Percentiles rank a stretch among this genome's conserved stretches.
Conservation (phyloP, 768 basidiomycete genomes). For the Phaffia tasmanica region DNA sequence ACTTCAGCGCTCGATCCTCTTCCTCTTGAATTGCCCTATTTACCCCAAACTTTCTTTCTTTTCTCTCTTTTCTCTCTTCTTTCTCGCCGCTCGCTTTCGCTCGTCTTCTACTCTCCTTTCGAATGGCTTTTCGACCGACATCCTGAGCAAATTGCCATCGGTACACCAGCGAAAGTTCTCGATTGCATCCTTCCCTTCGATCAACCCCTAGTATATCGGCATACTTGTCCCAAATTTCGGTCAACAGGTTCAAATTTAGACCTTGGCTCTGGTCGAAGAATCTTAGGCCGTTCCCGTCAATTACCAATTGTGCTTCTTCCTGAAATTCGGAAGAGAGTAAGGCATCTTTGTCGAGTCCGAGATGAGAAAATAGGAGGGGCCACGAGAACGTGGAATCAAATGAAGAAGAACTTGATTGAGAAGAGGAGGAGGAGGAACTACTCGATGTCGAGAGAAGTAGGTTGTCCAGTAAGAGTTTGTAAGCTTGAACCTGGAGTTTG, state of each 20-base stretch:
- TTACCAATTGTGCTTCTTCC: constrained; percentile 31
- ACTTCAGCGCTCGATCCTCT: constrained; percentile 26
- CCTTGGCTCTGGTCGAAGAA: constrained; percentile 17
- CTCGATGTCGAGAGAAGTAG: constrained; percentile 5
- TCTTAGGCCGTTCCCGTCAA: constrained; percentile 33
- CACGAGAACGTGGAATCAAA: constrained; percentile 33
- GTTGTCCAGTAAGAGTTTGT: constrained; percentile 18
- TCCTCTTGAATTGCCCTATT: constrained; percentile 15
- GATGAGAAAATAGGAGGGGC: constrained; percentile 30
- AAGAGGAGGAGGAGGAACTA: neutral
- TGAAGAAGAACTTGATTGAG: neutral
- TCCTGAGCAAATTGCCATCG: constrained; percentile 24
- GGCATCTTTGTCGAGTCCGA: constrained; percentile 29
- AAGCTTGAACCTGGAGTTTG: constrained; percentile 15
- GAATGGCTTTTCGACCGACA: constrained; percentile 25
- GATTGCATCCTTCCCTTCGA: constrained; percentile 30
- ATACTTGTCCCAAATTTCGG: constrained; percentile 31
- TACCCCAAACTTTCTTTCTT: neutral
- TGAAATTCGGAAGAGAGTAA: constrained; percentile 34
- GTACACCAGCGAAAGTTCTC: constrained; percentile 35
- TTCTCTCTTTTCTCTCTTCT: constrained; percentile 17
- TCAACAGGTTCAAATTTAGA: constrained; percentile 30
- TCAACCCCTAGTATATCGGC: constrained; percentile 33
- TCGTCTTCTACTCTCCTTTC: constrained; percentile 10
- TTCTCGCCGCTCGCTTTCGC: constrained; percentile 8